Evolutionary conservation across 805 yeast genomes (phyloP), one percentile per base, ranked within the genome.

Genomic region (Candida awuae): DNA sequence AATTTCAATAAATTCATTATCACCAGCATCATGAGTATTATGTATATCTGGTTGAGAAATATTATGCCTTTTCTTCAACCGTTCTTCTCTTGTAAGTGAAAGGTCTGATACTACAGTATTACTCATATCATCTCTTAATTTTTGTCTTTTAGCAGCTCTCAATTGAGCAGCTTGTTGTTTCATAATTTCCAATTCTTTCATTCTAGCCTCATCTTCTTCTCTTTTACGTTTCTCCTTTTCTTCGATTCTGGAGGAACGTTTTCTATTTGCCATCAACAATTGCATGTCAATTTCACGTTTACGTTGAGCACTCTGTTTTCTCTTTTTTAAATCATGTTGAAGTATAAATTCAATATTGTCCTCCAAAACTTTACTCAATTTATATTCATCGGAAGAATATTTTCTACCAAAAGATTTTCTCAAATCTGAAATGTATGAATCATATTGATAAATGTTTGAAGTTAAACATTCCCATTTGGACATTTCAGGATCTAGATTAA

Each of bases 211-310:
- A 16, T 71, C 74, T 45, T 81, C 85, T 44, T 77, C 82, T 33
- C 54, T 62, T 39, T 56, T 65, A 36, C 62, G 68, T 43, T 59
- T 62, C 45, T 73, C 77, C 51, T 74, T 77, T 15, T 81, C 82
- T 48, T 80, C 84, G 32, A 84, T 58, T 58, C 92, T 69, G 2
- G 86, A 75, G 0, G 90, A 82, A 47, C 85, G 68, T 51, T 84
- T 83, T 51, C 92, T 68, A 41, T 82, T 73, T 4, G 77, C 77
- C 52, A 84, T 59, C 39, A 84, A 56, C 17, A 70, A 71, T 34
- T 73, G 74, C 69, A 83, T 67, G 46, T 81, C 78, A 33, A 73
- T 68, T 40, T 79, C 84, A 53, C 75, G 78, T 48, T 69, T 73
- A 49, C 82, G 64, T 45, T 73, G 73, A 21, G 70, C 54, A 14